Evolutionary conservation across 1,284 basidiomycete species (phyloP).

Genomic region (Schizophyllum amplum): DNA sequence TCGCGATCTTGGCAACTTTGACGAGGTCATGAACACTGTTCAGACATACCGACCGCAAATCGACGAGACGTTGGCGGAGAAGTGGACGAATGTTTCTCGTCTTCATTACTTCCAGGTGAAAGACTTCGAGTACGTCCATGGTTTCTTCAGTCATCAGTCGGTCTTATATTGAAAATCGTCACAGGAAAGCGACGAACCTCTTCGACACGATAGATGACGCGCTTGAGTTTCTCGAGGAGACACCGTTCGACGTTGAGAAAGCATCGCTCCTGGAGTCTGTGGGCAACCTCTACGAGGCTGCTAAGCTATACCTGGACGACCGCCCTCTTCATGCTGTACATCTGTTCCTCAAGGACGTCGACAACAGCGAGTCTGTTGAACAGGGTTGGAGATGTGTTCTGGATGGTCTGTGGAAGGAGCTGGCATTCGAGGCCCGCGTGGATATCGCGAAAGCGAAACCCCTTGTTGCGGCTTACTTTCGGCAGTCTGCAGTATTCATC

Average conservation of each 20-base stretch:
- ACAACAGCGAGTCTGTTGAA: slow-evolving; percentile 16
- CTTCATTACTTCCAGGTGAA: slow-evolving; percentile 41
- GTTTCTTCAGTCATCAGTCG: neutral
- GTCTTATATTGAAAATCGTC: slow-evolving; percentile 3
- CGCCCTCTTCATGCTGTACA: slow-evolving; percentile 38
- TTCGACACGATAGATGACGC: slow-evolving; percentile 47
- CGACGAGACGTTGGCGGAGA: slow-evolving; percentile 24
- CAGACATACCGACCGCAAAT: slow-evolving; percentile 30
- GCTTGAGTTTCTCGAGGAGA: slow-evolving; percentile 50
- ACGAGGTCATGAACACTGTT: slow-evolving; percentile 44
- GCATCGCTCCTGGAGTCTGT: slow-evolving; percentile 39
- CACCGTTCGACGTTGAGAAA: slow-evolving; percentile 44
- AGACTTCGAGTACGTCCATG: no score
- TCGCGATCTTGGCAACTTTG: slow-evolving; percentile 41
- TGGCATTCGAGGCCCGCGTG: slow-evolving; percentile 20
- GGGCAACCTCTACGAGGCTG: slow-evolving; percentile 42
- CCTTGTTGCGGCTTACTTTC: slow-evolving; percentile 16
- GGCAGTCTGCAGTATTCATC: slow-evolving; percentile 14
- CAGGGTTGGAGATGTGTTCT: slow-evolving; percentile 24
- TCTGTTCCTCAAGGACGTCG: slow-evolving; percentile 31
- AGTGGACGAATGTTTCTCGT: slow-evolving; percentile 39
- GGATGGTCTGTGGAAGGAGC: slow-evolving; percentile 23
- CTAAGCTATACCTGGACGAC: slow-evolving; percentile 49
- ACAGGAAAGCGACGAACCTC: slow-evolving; percentile 38
- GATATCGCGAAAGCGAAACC: slow-evolving; percentile 6